Conservation (phyloP, 371 early-diverging fungal species). For the Ecytonucleospora hepatopenaei region DNA sequence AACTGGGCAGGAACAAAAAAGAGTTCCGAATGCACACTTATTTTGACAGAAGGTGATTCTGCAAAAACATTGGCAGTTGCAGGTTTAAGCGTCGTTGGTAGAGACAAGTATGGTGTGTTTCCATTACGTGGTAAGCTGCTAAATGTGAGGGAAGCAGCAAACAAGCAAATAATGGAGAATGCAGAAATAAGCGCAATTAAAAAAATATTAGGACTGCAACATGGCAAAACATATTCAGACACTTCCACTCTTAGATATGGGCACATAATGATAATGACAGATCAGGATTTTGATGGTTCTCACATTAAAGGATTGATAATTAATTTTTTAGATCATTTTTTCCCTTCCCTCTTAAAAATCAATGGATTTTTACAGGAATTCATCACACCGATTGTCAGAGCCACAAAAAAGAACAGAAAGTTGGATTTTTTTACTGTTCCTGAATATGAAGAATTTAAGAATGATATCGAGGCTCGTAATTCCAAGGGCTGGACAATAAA, state of each 20-base stretch:
- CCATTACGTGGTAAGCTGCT: slow-evolving; percentile 92
- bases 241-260: slow-evolving; percentile 74
- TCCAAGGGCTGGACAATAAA: slow-evolving; percentile 62
- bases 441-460: slow-evolving; percentile 78
- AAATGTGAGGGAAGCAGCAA: slow-evolving; percentile 85
- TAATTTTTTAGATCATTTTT: slow-evolving; percentile 91
- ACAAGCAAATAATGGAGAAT: slow-evolving; percentile 68
- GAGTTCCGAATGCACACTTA: slow-evolving; percentile 75
- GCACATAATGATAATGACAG: slow-evolving; percentile 96
- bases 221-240: slow-evolving; percentile 67
- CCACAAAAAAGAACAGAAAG: slow-evolving; percentile 25
- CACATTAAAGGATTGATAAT: slow-evolving; percentile 97
- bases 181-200: slow-evolving; percentile 79
- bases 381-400: slow-evolving; percentile 91
- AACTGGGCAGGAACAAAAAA: slow-evolving; percentile 75
- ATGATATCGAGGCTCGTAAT: neutral
- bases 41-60: slow-evolving; percentile 97
- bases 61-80: slow-evolving; percentile 87
- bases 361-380: slow-evolving; percentile 89
- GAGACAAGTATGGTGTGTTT: slow-evolving; percentile 88
- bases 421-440: slow-evolving; percentile 81
- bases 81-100: slow-evolving; percentile 79
- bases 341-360: slow-evolving; percentile 78
- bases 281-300: slow-evolving; percentile 98
- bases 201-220: slow-evolving; percentile 86